Evolutionary conservation across 2,329 filamentous ascomycete genomes (phyloP).

Genomic region (Pseudocercospora musae): DNA sequence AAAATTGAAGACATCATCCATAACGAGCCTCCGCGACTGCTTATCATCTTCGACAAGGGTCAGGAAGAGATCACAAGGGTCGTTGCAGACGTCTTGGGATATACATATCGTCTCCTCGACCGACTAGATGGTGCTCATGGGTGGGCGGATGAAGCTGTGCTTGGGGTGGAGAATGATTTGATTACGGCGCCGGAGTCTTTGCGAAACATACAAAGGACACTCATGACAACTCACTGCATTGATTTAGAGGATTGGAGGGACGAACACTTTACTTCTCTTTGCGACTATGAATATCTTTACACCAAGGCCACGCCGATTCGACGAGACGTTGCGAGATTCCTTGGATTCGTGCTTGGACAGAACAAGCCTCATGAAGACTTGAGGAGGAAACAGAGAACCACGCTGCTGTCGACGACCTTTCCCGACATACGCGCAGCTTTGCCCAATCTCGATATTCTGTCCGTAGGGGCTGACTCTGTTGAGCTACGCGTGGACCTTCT

Average conservation of each 20-base stretch:
- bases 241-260: conserved; percentile 61
- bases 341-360: conserved; percentile 76
- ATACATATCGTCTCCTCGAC: conserved; percentile 61
- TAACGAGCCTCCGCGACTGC: conserved; percentile 39
- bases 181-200: conserved; percentile 57
- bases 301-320: conserved; percentile 68
- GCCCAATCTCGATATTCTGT: conserved; percentile 81
- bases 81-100: conserved; percentile 76
- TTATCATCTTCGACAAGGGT: conserved; percentile 64
- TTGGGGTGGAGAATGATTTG: conserved; percentile 60
- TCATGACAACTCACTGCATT: conserved; percentile 75
- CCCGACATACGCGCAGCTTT: conserved; percentile 79
- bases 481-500: conserved; percentile 81
- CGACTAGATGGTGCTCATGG: conserved; percentile 54
- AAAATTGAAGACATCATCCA: conserved; percentile 34
- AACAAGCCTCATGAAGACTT: conserved; percentile 74
- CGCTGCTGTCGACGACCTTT: conserved; percentile 84
- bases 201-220: conserved; percentile 59
- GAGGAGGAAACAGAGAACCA: conserved; percentile 73
- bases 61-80: conserved; percentile 72
- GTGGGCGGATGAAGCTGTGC: conserved; percentile 61
- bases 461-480: conserved; percentile 80
- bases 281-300: conserved; percentile 86
- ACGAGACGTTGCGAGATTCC: conserved; percentile 72
- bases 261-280: conserved; percentile 58